A percentile compares a stretch with the other conserved stretches of the same genome.
Evolutionary conservation across 2,329 filamentous ascomycete genomes (phyloP).

Genomic region (Chrysoporthe cubensis): DNA sequence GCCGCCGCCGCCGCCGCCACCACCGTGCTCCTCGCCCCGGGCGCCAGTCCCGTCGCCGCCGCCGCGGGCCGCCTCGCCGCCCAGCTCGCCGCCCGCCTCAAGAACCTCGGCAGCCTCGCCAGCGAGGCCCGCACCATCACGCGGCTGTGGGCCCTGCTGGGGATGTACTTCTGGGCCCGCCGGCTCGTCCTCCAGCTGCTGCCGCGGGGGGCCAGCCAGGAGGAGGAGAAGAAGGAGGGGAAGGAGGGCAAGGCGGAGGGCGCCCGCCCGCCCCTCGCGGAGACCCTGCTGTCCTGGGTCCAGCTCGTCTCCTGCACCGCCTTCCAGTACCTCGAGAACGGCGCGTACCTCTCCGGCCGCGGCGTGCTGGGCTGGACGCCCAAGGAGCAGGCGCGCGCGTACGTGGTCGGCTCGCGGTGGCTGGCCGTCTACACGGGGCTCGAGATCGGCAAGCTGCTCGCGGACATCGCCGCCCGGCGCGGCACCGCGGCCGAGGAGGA

Average conservation of each 20-base stretch:
- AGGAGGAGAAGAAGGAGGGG: too few species aligned
- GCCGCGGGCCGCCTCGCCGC: slow-evolving; percentile 52
- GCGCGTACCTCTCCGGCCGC: slow-evolving; percentile 75
- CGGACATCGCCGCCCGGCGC: slow-evolving; percentile 48
- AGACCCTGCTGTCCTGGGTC: slow-evolving; percentile 60
- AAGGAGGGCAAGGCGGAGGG: slow-evolving; percentile 24
- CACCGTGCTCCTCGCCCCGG: slow-evolving; percentile 34
- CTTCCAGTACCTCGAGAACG: slow-evolving; percentile 85
- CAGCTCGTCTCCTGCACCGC: slow-evolving; percentile 70
- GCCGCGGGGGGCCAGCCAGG: slow-evolving; percentile 33
- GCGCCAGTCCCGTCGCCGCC: slow-evolving; percentile 49
- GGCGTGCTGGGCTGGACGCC: slow-evolving; percentile 66
- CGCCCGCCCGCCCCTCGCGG: slow-evolving; percentile 45
- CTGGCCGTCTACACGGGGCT: slow-evolving; percentile 80
- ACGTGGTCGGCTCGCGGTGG: slow-evolving; percentile 74
- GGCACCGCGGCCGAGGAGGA: slow-evolving; percentile 38
- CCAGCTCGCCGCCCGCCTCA: slow-evolving; percentile 56
- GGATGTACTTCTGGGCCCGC: slow-evolving; percentile 71
- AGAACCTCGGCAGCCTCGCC: slow-evolving; percentile 66
- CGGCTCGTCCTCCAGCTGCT: slow-evolving; percentile 46
- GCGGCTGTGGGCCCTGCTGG: slow-evolving; percentile 77
- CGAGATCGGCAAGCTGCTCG: slow-evolving; percentile 70
- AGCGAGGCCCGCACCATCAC: slow-evolving; percentile 73
- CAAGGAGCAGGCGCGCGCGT: slow-evolving; percentile 63
- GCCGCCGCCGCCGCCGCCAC: slow-evolving; percentile 49